Percentiles rank a stretch among this genome's conserved stretches.
These are phyloP conservation scores for Hydrangea macrophylla DNA, from an alignment of 148 eudicot species.

Conservation along the genomic window DNA sequence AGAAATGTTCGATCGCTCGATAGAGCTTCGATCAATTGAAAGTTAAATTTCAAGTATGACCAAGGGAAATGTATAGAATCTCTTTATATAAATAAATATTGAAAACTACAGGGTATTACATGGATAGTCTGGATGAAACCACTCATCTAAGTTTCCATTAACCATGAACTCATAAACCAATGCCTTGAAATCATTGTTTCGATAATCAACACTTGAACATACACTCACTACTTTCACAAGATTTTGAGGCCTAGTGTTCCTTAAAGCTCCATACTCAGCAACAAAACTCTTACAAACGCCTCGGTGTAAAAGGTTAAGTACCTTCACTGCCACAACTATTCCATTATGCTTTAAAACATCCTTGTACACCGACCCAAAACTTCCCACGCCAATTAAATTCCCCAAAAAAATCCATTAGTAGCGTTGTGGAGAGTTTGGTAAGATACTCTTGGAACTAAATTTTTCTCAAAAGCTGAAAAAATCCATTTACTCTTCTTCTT, in stretches of 20 bases:
- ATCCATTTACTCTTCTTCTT: too few relatives aligned
- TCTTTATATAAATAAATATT: too few relatives aligned
- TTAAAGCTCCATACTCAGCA: slow-evolving; percentile 17
- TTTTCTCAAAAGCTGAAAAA: too few relatives aligned
- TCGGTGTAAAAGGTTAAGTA: slow-evolving; percentile 11
- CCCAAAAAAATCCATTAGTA: too few relatives aligned
- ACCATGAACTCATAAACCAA: slow-evolving; percentile 17
- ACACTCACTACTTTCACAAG: slow-evolving; percentile 15
- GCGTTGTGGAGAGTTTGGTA: too few relatives aligned
- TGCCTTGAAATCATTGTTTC: slow-evolving; percentile 11
- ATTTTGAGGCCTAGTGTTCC: slow-evolving; percentile 19
- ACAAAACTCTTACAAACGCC: slow-evolving; percentile 20
- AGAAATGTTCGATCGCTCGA: too few relatives aligned
- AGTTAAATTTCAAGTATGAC: too few relatives aligned
- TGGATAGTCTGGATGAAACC: slow-evolving; percentile 12
- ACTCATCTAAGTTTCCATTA: slow-evolving; percentile 11
- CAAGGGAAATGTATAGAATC: too few relatives aligned
- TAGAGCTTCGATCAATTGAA: too few relatives aligned
- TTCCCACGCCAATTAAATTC: slow-evolving; percentile 15
- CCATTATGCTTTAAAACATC: slow-evolving; percentile 5
- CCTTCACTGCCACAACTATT: slow-evolving; percentile 14
- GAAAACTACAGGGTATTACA: too few relatives aligned
- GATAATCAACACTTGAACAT: slow-evolving; percentile 11
- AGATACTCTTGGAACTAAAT: too few relatives aligned
- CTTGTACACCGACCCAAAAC: slow-evolving; percentile 19